Evolutionary conservation across 2,329 filamentous ascomycete species (phyloP).

Genomic region (Lachnellula subtilissima): DNA sequence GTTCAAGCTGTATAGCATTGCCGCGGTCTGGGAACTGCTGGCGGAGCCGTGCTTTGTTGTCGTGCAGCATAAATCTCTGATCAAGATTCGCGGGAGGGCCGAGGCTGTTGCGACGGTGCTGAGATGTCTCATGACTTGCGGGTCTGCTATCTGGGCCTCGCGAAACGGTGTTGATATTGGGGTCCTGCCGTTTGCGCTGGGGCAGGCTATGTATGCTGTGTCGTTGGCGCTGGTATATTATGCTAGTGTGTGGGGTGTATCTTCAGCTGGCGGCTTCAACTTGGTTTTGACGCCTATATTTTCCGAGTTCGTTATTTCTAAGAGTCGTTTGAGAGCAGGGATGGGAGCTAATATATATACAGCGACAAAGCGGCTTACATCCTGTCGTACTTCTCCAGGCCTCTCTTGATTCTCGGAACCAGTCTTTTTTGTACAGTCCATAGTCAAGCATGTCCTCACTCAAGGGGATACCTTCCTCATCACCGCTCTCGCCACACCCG

Average conservation of each 20-base stretch:
- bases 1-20: constrained; percentile 51
- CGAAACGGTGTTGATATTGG: constrained; percentile 53
- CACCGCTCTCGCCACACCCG: constrained; percentile 67
- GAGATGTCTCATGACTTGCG: constrained; percentile 72
- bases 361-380: constrained; percentile 21
- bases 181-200: constrained; percentile 82
- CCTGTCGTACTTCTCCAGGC: constrained; percentile 53
- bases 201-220: constrained; percentile 72
- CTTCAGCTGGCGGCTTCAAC: constrained; percentile 60
- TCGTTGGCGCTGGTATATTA: constrained; percentile 67
- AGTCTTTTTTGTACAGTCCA: constrained; percentile 80
- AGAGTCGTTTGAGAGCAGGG: neutral
- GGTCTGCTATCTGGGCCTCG: constrained; percentile 60
- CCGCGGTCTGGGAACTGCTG: constrained; percentile 67
- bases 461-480: constrained; percentile 92
- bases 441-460: constrained; percentile 89
- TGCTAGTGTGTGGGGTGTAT: constrained; percentile 52
- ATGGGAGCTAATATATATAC: constrained; percentile 3
- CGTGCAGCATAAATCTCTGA: constrained; percentile 75
- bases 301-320: constrained; percentile 22
- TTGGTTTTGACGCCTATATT: constrained; percentile 49
- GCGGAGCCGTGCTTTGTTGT: constrained; percentile 88
- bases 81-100: constrained; percentile 73
- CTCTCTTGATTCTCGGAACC: constrained; percentile 67
- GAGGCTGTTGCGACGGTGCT: constrained; percentile 78